phyloP scores from a whole-genome alignment of 805 yeast genomes.

The Candida arabinofermentans region DNA sequence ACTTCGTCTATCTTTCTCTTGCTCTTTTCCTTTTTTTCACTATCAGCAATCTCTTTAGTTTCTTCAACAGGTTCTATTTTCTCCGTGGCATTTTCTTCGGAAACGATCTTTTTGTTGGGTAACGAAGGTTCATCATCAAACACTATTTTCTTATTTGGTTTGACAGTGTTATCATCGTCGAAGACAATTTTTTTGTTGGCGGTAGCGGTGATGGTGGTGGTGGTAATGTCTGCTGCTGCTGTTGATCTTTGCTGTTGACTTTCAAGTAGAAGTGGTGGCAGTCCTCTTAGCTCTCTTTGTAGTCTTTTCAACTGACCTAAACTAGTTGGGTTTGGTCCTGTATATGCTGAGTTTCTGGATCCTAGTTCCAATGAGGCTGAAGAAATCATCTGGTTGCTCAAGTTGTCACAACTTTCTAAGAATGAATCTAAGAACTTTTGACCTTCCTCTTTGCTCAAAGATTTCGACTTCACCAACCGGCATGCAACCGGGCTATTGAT shows the following conservation, averaged over 20 bases:
- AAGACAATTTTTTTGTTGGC: conserved; percentile 15
- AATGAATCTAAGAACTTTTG: conserved; percentile 24
- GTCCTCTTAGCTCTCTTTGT: conserved; percentile 34
- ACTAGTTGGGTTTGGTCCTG: conserved; percentile 26
- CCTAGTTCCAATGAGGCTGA: conserved; percentile 7
- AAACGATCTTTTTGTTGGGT: conserved; percentile 10
- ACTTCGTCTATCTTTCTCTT: conserved; percentile 15
- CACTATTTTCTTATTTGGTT: conserved; percentile 9
- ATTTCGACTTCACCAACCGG: conserved; percentile 22
- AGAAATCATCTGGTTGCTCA: conserved; percentile 9
- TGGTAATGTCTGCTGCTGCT: no score
- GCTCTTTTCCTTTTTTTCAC: conserved; percentile 5
- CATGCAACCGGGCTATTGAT: conserved; percentile 46
- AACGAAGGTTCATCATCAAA: conserved; percentile 14
- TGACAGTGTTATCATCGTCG: conserved; percentile 8
- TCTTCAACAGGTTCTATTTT: conserved; percentile 1
- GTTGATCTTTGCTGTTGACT: conserved; percentile 6
- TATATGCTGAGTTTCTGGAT: conserved; percentile 8
- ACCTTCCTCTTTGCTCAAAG: conserved; percentile 20
- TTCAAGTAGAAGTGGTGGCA: conserved; percentile 33
- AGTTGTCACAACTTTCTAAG: conserved; percentile 20
- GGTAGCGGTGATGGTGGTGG: no score
- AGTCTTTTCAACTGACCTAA: conserved; percentile 33
- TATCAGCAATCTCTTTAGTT: no score
- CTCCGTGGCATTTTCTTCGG: conserved; percentile 5